Percentiles rank a stretch among this genome's conserved stretches.
phyloP scores from a whole-genome alignment of 2,329 filamentous ascomycete species.

The Periconia sp. region DNA sequence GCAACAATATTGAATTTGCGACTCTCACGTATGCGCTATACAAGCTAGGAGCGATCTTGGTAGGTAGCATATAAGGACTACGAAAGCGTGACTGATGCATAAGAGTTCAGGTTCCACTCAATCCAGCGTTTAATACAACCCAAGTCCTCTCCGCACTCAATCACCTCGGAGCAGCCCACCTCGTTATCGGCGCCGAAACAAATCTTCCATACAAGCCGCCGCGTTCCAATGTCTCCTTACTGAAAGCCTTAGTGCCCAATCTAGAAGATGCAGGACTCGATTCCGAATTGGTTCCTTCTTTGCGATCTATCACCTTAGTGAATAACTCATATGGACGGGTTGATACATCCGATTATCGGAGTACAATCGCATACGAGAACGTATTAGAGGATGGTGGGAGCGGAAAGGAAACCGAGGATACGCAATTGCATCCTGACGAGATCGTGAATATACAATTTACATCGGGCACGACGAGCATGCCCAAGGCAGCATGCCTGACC shows the following conservation, averaged over 20 bases:
- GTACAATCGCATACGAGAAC: slow-evolving; percentile 51
- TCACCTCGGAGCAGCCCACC: slow-evolving; percentile 74
- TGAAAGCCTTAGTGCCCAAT: slow-evolving; percentile 61
- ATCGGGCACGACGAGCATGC: slow-evolving; percentile 87
- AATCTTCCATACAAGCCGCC: slow-evolving; percentile 74
- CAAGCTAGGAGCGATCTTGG: slow-evolving; percentile 91
- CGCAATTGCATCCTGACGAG: slow-evolving; percentile 66
- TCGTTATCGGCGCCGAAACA: slow-evolving; percentile 87
- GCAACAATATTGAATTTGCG: slow-evolving; percentile 84
- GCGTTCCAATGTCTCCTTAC: slow-evolving; percentile 63
- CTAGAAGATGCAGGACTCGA: slow-evolving; percentile 52
- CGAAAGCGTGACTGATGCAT: neutral
- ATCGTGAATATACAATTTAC: slow-evolving; percentile 97
- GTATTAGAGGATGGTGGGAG: slow-evolving; percentile 54
- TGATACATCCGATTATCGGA: slow-evolving; percentile 45
- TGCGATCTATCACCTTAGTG: slow-evolving; percentile 75
- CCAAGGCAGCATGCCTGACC: slow-evolving; percentile 89
- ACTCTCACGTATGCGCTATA: slow-evolving; percentile 84
- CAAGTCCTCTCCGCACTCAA: slow-evolving; percentile 81
- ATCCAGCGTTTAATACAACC: slow-evolving; percentile 81
- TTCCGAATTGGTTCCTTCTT: slow-evolving; percentile 68
- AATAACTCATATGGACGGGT: slow-evolving; percentile 73
- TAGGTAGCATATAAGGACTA: slow-evolving; percentile 34
- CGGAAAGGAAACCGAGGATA: slow-evolving; percentile 51
- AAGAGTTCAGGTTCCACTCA: slow-evolving; percentile 75